A percentile compares a stretch with the other conserved stretches of the same genome.
Evolutionary conservation across 345 rosid genomes (phyloP).

Genomic region (Eucalyptus guilfoylei): DNA sequence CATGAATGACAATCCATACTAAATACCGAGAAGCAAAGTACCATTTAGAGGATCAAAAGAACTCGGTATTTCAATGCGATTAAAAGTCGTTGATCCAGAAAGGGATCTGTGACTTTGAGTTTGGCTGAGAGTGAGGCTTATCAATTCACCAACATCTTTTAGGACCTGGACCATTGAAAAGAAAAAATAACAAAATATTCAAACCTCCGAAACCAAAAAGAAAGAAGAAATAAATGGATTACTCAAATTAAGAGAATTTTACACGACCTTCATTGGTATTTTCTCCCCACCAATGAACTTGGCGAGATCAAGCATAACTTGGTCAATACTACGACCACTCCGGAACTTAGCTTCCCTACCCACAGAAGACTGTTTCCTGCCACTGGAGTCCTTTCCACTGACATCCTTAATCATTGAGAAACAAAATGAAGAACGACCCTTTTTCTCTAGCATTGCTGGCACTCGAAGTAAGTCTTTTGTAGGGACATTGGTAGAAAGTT

Average conservation of each 20-base stretch:
- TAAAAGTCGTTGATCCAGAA: conserved; percentile 74
- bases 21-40: conserved; percentile 1
- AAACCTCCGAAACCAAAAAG: not conserved
- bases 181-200: not conserved
- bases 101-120: conserved; percentile 60
- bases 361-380: conserved; percentile 25
- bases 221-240: not conserved
- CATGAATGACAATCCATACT: not conserved
- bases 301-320: conserved; percentile 68
- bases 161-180: conserved; percentile 44
- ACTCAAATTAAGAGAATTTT: not conserved
- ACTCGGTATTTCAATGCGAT: conserved; percentile 56
- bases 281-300: conserved; percentile 77
- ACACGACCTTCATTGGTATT: conserved; percentile 80
- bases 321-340: conserved; percentile 53
- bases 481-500: conserved; percentile 37
- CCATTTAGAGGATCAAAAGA: conserved; percentile 74
- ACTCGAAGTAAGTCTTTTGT: conserved; percentile 47
- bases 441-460: conserved; percentile 67
- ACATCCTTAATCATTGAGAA: conserved; percentile 60
- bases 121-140: conserved; percentile 67
- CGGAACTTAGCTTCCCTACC: conserved; percentile 46
- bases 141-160: conserved; percentile 70
- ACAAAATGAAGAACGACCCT: conserved; percentile 44
- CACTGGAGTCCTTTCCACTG: conserved; percentile 23